A percentile compares a stretch with the other conserved stretches of the same genome.
Evolutionary conservation across 345 rosid species (phyloP).

Genomic region (Eucalyptus curtisii): DNA sequence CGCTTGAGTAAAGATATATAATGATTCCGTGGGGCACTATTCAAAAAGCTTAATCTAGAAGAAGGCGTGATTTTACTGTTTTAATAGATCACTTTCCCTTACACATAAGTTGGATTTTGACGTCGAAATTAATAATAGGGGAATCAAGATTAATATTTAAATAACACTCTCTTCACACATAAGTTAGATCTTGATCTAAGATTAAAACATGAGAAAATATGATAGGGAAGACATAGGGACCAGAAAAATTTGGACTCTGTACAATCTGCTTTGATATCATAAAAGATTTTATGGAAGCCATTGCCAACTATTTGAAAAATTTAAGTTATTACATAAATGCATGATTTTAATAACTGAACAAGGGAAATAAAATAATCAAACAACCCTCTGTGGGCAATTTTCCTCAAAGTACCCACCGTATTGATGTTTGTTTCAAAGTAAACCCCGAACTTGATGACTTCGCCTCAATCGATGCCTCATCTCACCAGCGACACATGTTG

Average conservation of each 20-base stretch:
- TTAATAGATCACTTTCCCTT: background rate
- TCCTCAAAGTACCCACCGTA: background rate
- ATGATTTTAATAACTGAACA: background rate
- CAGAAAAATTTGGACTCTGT: accelerated
- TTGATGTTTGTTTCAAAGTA: background rate
- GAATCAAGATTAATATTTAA: background rate
- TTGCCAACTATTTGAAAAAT: accelerated
- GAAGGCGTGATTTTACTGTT: accelerated
- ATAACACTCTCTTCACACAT: background rate
- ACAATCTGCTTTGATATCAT: background rate
- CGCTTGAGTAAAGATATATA: background rate
- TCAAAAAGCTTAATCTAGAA: background rate
- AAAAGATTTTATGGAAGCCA: background rate
- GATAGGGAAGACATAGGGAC: background rate
- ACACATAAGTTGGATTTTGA: background rate
- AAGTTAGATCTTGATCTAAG: background rate
- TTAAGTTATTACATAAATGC: background rate
- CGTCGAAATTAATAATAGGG: background rate
- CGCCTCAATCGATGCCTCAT: background rate
- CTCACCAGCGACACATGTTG: background rate
- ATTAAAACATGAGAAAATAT: background rate
- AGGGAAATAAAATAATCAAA: accelerated
- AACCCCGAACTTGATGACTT: background rate
- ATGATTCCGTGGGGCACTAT: background rate
- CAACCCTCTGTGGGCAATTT: background rate